Evolutionary conservation across 225 moss, liverwort and hornwort species (phyloP).

Genomic region (Climacium dendroides): DNA sequence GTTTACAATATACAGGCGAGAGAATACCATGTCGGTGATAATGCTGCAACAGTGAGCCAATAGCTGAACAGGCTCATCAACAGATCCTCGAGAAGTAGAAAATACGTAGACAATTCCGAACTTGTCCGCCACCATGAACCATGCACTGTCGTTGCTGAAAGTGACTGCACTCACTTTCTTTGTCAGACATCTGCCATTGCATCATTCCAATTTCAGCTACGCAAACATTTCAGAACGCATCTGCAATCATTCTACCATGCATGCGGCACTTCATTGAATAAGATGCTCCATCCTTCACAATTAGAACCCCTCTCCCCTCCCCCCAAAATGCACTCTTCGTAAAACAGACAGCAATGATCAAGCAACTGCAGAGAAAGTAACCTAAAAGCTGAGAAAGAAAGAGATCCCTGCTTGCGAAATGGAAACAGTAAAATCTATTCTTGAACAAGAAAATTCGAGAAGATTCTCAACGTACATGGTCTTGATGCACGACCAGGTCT

Average conservation of each 20-base stretch:
- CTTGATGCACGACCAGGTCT: constrained; percentile 76
- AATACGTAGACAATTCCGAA: constrained; percentile 84
- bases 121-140: constrained; percentile 95
- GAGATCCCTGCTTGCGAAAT: background rate
- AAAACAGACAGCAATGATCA: background rate
- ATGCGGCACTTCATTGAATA: background rate
- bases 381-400: background rate
- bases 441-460: background rate
- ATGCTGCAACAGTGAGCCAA: constrained; percentile 99
- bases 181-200: constrained; percentile 49
- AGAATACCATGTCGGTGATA: constrained; percentile 74
- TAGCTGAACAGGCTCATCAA: constrained; percentile 58
- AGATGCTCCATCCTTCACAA: background rate
- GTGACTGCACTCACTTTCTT: constrained; percentile 88
- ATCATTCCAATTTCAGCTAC: constrained; percentile 4
- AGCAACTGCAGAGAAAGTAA: background rate
- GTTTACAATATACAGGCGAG: background rate
- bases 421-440: background rate
- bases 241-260: background rate
- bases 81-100: constrained; percentile 26
- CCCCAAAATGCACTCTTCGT: background rate
- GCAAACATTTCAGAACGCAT: background rate
- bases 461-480: constrained; percentile 45
- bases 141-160: constrained; percentile 78
- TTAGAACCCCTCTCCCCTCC: background rate